Evolutionary conservation across 176 grass and related monocot genomes (phyloP), one percentile per base, ranked within the genome.

Genomic region (Eragrostis nindensis): DNA sequence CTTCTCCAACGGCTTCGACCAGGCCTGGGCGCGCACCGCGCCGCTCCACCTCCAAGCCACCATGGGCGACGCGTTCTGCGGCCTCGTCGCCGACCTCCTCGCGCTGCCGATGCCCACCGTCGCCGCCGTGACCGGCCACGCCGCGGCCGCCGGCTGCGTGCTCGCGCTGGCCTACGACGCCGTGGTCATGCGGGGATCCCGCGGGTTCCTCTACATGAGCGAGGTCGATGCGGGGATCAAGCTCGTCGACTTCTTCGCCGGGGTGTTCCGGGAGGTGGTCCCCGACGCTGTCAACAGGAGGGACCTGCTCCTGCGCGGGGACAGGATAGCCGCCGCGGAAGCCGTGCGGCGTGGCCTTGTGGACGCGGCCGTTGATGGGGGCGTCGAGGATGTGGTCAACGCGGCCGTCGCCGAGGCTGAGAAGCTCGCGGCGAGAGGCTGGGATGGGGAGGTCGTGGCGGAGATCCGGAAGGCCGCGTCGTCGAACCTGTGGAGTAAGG

Each of bases 131-230:
- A 89, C 82, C 36, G 87, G 93, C 59, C 90, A 93, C 81, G 94
- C 88, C 13, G 72, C 88, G 30, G 88, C 84, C 0, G 86, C 86
- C 11, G 94, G 94, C 0, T 83, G 85, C 77, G 80, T 44, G 36
- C 91, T 97, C 15, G 94, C 68, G 2, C 83, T 97, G n/a, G 79
- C 61, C 5, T 90, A 94, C 88, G 92, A 97, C 82, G 75, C 89
- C 68, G 30, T 62, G n/a, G 45, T 94, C 11, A 97, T 97, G 95
- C 89, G 95, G 32, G 70, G 2, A 1, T 59, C 83, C 21, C 84
- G 92, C 36, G 92, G 95, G 10, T 76, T 94, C 92, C 82, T 98
- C 46, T 98, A 94, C 92, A 92, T 92, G 92, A 98, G 92, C 77
- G 92, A 98, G 77, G 85, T 94, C 21, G 83, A 98, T 81, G 70